Conservation (phyloP, 2,329 filamentous ascomycete species). For the Trichoderma hamatum region DNA sequence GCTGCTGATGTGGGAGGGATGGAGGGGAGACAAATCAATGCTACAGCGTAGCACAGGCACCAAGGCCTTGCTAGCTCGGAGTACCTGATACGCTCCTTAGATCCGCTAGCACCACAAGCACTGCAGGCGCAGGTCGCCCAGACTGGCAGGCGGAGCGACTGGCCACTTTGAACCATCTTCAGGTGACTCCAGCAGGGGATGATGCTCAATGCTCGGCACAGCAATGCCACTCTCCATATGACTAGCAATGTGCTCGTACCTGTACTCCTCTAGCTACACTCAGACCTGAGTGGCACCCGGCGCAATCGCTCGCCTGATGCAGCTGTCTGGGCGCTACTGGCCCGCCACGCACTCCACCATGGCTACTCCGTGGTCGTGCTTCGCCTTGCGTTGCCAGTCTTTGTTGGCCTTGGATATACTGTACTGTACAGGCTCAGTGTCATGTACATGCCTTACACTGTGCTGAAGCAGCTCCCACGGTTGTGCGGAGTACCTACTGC, state of each 20-base stretch:
- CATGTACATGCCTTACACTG: too few species aligned
- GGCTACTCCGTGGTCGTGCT: not conserved
- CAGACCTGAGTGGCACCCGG: not conserved
- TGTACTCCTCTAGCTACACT: too few species aligned
- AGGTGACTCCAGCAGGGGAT: slow-evolving; percentile 25
- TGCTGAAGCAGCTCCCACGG: not conserved
- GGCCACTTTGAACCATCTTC: slow-evolving; percentile 24
- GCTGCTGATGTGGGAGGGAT: not conserved
- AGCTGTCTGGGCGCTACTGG: not conserved
- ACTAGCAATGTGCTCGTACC: not conserved
- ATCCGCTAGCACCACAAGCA: not conserved
- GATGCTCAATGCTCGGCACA: slow-evolving; percentile 11
- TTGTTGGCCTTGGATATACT: too few species aligned
- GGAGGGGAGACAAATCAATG: not conserved
- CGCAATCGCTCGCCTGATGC: slow-evolving; percentile 20
- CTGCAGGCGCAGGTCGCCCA: slow-evolving; percentile 5
- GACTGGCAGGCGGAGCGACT: slow-evolving; percentile 11
- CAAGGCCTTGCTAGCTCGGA: not conserved
- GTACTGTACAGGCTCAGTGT: too few species aligned
- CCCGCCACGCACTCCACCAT: slow-evolving; percentile 14
- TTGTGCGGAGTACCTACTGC: not conserved
- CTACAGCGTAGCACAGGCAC: not conserved
- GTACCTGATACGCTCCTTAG: not conserved
- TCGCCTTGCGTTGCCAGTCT: not conserved
- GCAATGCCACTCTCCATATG: not conserved